Percentiles rank a stretch among this genome's conserved stretches.
These are phyloP conservation scores for Plasmodium vinckei DNA, from an alignment of 169 alveolate genomes.

Conservation along the genomic window DNA sequence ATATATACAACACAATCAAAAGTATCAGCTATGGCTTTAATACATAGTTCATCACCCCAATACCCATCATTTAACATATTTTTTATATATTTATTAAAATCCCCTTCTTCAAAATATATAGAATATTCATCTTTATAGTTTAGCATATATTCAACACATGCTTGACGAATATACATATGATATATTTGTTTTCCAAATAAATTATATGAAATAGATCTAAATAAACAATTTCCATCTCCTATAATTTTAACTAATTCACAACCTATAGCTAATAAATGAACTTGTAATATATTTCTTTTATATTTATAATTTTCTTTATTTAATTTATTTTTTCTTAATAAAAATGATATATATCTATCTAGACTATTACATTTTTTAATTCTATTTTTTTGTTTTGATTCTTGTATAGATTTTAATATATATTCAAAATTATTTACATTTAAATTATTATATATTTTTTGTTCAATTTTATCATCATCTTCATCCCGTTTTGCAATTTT, in stretches of 20 bases:
- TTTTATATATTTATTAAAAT: slow-evolving; percentile 53
- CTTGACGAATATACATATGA: slow-evolving; percentile 77
- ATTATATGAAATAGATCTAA: slow-evolving; percentile 80
- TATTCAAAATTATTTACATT: slow-evolving; percentile 28
- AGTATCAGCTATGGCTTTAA: slow-evolving; percentile 82
- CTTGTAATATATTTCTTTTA: slow-evolving; percentile 70
- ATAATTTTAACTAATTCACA: slow-evolving; percentile 52
- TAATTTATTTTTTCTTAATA: slow-evolving; percentile 18
- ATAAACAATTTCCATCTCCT: slow-evolving; percentile 85
- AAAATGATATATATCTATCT: slow-evolving; percentile 64
- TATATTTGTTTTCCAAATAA: slow-evolving; percentile 77
- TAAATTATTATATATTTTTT: slow-evolving; percentile 12
- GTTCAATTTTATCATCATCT: slow-evolving; percentile 50
- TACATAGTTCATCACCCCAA: slow-evolving; percentile 85
- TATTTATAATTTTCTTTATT: background rate
- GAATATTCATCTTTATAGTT: slow-evolving; percentile 69
- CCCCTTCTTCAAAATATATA: slow-evolving; percentile 72
- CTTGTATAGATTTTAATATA: slow-evolving; percentile 11
- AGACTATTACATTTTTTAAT: slow-evolving; percentile 28
- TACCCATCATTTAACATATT: slow-evolving; percentile 78
- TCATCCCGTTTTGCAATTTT: slow-evolving; percentile 19
- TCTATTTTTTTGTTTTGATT: slow-evolving; percentile 11
- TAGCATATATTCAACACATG: slow-evolving; percentile 78
- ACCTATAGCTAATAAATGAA: slow-evolving; percentile 75
- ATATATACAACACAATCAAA: slow-evolving; percentile 82